Evolutionary conservation across 2,329 filamentous ascomycete species (phyloP), one percentile per base, ranked within the genome.

Genomic region (Pestalotiopsis sp.): DNA sequence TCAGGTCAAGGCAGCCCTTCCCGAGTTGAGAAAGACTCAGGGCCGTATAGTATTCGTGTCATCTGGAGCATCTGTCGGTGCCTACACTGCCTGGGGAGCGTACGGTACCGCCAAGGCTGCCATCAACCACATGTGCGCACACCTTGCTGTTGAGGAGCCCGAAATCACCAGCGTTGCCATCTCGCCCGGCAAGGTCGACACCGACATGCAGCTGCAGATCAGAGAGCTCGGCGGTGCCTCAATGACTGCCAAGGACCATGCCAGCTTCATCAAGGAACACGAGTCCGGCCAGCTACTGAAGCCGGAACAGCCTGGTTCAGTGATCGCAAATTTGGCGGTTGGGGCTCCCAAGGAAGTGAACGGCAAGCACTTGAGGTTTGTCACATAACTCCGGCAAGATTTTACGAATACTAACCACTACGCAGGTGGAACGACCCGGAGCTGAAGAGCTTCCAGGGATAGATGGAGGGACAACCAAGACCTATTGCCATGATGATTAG

Each of bases 71-170:
- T 87, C 93, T 1, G 79, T 81, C 3, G 86, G 84, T 61, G 87
- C 87, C 0, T 95, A 94, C 75, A 82, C 86, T 1, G 88, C 89
- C 0, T 97, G 94, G 94, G 92, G 90, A 45, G 87, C 91, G 3
- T 97, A 97, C 76, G 93, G 94, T 1, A 90, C 92, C 1, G 90
- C 91, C 20, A 97, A 97, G 81, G 93, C 94, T 0, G 93, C 92
- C 1, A 78, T 96, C 75, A 97, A 97, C 78, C 93, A 95, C 73
- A 82, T 97, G 4, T 90, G 91, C 0, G 81, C 86, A 57, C 93
- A 95, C 45, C 80, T 98, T 45, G 89, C 89, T 0, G 85, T 86
- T 1, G 95, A 98, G 77, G 95, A 97, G 79, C 90, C 91, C 1
- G 85, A 90, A 14, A 89, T 97, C 59, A 92, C 88, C 0, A 90